phyloP scores from a whole-genome alignment of 768 basidiomycete genomes.

The Cytidiella melzeri region DNA sequence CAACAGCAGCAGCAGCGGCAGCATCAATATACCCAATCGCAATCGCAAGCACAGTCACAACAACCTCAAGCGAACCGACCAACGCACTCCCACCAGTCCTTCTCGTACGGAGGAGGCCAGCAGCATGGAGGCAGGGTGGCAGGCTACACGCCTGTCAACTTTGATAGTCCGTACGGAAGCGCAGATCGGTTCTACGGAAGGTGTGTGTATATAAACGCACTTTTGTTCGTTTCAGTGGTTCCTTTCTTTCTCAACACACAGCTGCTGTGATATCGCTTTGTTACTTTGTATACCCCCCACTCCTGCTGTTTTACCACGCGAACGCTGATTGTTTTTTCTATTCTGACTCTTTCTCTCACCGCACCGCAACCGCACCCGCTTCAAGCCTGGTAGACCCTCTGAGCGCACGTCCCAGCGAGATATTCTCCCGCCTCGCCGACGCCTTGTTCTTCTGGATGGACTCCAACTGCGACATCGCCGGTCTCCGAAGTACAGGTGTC shows the following conservation, averaged over 20 bases:
- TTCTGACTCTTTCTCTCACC: no score
- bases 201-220: not conserved
- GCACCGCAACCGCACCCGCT: no score
- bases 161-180: not conserved
- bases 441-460: slow-evolving; percentile 6
- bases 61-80: not conserved
- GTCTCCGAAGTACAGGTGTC: slow-evolving; percentile 2
- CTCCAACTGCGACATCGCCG: slow-evolving; percentile 4
- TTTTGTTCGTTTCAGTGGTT: no score
- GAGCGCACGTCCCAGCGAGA: not conserved
- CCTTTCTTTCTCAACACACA: not conserved
- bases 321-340: no score
- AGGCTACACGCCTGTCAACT: not conserved
- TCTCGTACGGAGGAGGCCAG: no score
- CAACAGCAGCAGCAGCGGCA: not conserved
- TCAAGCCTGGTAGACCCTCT: slow-evolving; percentile 1
- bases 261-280: not conserved
- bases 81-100: not conserved
- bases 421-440: slow-evolving; percentile 2
- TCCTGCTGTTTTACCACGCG: no score
- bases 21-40: not conserved
- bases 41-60: not conserved
- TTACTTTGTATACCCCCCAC: no score
- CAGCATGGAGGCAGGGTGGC: no score
- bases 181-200: slow-evolving; percentile 4